Base-by-base conservation (phyloP, 306 rosid genomes). In the Cucurbita argyrosperma region DNA sequence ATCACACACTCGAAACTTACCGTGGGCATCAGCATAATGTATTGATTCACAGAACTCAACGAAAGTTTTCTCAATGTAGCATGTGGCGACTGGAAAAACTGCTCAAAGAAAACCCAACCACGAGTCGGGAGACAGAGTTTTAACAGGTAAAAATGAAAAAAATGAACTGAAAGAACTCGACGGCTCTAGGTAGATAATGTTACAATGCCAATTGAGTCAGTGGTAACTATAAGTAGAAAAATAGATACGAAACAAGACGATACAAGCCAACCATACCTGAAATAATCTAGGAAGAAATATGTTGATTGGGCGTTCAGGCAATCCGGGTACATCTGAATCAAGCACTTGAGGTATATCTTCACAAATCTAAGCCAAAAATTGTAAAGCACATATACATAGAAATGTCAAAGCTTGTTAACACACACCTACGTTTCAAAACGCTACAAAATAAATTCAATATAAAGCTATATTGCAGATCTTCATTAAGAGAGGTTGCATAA, bases 291-390 rank as follows among this genome's bases (percentile, higher is more conserved):
- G 96, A 74, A 95, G 91, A 82, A 95, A 85, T 77, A 95, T 82
- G 76, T 81, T 85, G 77, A 95, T 88, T 30, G 99, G 99, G 53
- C 97, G 93, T 79, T 95, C 99, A 77, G 99, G 69, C 87, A 95
- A 89, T 50, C 99, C 99, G 13, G 97, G 88, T 77, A 91, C 84
- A 75, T 91, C 99, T 45, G 89, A 76, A 80, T 95, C 97, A 80
- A 95, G 99, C 78, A 87, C 77, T 85, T 95, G 97, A 23, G 99
- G 99, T 86, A 90, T 81, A 83, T 95, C 99, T 84, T 95, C 99
- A 82, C 99, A 95, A 49, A 95, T 90, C 99, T 95, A 85, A 59
- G 56, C 50, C 21, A 61, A 16, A 68, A 37, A 58, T 58, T 56
- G 47, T 65, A 45, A 65, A 30, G 35, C 2, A 81, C 15, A 50